Conservation (phyloP, 1,284 basidiomycete genomes). For the Somion occarium region DNA sequence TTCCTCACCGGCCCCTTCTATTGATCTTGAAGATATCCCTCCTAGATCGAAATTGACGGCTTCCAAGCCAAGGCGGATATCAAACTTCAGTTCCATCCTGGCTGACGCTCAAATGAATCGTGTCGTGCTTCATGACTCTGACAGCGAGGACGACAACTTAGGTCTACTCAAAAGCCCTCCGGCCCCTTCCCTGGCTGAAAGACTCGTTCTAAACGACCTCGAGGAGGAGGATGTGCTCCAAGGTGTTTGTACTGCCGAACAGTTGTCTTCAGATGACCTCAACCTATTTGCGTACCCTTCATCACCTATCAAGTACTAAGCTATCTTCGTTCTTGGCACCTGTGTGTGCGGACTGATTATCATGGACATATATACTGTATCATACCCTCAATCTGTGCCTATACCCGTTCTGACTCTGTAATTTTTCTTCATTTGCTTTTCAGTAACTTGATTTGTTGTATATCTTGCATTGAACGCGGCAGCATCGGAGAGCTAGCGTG, state of each 20-base stretch:
- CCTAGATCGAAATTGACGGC: background rate
- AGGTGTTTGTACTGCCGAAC: slow-evolving; percentile 13
- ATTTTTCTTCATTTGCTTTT: too few species aligned
- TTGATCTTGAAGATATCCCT: background rate
- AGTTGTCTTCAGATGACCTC: slow-evolving; percentile 44
- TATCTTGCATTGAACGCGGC: too few species aligned
- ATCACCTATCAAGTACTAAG: slow-evolving; percentile 4
- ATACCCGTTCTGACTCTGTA: too few species aligned
- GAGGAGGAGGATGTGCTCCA: slow-evolving; percentile 5
- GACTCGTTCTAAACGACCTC: background rate
- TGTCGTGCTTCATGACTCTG: slow-evolving; percentile 16
- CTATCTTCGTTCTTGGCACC: too few species aligned
- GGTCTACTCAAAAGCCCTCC: background rate
- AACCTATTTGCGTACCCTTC: slow-evolving; percentile 41
- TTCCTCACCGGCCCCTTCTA: background rate
- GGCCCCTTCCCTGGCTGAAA: background rate
- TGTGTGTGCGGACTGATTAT: too few species aligned
- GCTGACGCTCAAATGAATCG: slow-evolving; percentile 39
- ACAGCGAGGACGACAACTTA: background rate
- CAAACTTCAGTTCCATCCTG: slow-evolving; percentile 38
- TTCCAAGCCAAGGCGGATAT: background rate
- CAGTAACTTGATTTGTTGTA: too few species aligned
- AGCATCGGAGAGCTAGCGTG: too few species aligned
- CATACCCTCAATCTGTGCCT: too few species aligned
- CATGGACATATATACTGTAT: too few species aligned